Percentiles rank a stretch among this genome's conserved stretches.
These are phyloP conservation scores for Micromonas commoda DNA, from an alignment of 139 green algal genomes.

Conservation along the genomic window DNA sequence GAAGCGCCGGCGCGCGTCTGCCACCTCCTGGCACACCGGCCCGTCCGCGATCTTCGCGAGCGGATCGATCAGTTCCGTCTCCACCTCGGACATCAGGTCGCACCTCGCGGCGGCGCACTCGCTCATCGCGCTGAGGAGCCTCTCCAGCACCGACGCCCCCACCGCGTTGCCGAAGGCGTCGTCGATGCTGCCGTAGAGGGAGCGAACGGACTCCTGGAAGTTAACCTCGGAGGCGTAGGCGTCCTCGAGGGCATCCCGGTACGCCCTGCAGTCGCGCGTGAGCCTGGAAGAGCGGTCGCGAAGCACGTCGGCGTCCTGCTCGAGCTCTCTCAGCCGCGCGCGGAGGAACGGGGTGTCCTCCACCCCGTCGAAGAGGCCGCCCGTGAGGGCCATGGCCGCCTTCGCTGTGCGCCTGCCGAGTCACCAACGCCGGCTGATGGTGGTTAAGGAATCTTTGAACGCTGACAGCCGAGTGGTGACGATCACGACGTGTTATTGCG, in stretches of 20 bases:
- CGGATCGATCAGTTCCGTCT: not conserved
- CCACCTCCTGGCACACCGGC: not conserved
- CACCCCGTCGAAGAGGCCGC: not conserved
- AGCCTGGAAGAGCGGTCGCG: not conserved
- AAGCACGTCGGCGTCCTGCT: not conserved
- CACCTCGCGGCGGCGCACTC: not conserved
- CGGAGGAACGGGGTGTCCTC: slow-evolving; percentile 1
- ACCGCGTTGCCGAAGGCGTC: not conserved
- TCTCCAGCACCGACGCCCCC: not conserved
- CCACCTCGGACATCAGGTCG: not conserved
- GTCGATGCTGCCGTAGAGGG: not conserved
- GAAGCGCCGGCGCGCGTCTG: not conserved
- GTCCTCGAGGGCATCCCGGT: not conserved
- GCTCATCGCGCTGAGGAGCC: not conserved
- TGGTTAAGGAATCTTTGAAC: too few relatives aligned
- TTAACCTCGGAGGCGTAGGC: not conserved
- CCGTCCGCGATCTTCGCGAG: not conserved
- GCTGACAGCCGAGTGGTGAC: too few relatives aligned
- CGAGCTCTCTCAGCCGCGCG: not conserved
- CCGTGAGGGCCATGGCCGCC: too few relatives aligned
- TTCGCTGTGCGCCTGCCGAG: too few relatives aligned
- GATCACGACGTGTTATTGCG: too few relatives aligned
- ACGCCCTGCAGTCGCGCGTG: not conserved
- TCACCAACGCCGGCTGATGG: too few relatives aligned
- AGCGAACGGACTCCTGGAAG: not conserved